Conservation (phyloP, 345 rosid genomes). For the Passiflora organensis region DNA sequence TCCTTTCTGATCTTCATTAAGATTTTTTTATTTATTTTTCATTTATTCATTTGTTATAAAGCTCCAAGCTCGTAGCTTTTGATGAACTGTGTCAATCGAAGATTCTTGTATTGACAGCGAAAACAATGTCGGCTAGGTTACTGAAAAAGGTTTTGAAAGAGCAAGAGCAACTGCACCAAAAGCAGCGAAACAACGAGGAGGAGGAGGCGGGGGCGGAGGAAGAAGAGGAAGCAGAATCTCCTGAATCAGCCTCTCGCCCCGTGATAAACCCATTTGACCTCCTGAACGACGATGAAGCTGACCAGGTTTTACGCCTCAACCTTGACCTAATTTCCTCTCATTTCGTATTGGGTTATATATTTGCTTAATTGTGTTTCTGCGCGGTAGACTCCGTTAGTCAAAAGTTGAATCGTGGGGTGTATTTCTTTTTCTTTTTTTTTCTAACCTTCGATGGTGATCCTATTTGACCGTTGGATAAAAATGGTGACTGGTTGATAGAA, state of each 20-base stretch:
- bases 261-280: conserved; percentile 69
- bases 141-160: conserved; percentile 71
- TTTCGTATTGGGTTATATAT: no score
- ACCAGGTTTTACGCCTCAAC: conserved; percentile 21
- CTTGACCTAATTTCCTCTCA: background rate
- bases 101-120: background rate
- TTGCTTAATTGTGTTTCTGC: background rate
- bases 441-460: no score
- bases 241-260: conserved; percentile 30
- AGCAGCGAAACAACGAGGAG: conserved; percentile 22
- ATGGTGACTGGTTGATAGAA: background rate
- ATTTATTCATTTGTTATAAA: no score
- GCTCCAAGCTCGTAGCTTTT: no score
- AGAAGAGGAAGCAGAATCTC: conserved; percentile 38
- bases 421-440: background rate
- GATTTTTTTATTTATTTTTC: no score
- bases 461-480: no score
- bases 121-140: conserved; percentile 63
- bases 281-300: conserved; percentile 43
- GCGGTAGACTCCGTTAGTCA: no score
- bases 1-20: no score
- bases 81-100: no score
- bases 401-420: background rate
- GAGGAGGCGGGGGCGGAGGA: conserved; percentile 34
- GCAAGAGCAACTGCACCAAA: conserved; percentile 49